Conservation (phyloP, 1,139 yeast species). For the Debaryomyces subglobosus region DNA sequence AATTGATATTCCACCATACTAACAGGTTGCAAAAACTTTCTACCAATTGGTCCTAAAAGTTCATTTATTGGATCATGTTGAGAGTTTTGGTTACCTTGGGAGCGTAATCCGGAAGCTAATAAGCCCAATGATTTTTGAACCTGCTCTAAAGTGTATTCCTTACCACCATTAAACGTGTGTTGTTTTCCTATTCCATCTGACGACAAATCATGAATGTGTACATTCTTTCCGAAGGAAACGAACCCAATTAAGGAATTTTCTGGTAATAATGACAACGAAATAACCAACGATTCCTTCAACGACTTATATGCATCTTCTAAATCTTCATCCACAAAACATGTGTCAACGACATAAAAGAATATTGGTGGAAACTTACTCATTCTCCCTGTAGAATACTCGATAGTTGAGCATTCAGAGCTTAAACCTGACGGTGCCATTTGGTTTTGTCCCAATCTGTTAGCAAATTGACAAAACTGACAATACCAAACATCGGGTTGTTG, state of each 20-base stretch:
- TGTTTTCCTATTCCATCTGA: constrained; percentile 30
- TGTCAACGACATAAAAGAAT: constrained; percentile 68
- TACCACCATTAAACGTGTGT: constrained; percentile 61
- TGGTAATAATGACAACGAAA: constrained; percentile 61
- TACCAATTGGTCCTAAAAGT: constrained; percentile 32
- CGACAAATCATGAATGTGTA: constrained; percentile 60
- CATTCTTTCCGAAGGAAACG: constrained; percentile 66
- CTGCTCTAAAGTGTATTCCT: constrained; percentile 54
- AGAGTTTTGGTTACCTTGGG: constrained; percentile 10
- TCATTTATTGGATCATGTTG: constrained; percentile 14
- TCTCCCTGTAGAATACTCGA: constrained; percentile 62
- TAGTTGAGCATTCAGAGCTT: constrained; percentile 50
- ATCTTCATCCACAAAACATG: constrained; percentile 55
- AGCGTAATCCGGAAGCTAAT: constrained; percentile 40
- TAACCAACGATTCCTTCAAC: constrained; percentile 56
- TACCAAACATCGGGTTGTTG: constrained; percentile 50
- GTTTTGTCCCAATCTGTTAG: constrained; percentile 46
- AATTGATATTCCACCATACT: constrained; percentile 59
- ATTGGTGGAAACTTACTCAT: constrained; percentile 49
- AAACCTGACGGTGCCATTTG: constrained; percentile 35
- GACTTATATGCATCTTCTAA: constrained; percentile 44
- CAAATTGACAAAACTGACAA: constrained; percentile 62
- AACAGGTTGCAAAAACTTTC: constrained; percentile 49
- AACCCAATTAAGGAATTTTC: constrained; percentile 60
- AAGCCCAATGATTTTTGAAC: constrained; percentile 59